Evolutionary conservation across 768 basidiomycete species (phyloP), one percentile per base, ranked within the genome.

Genomic region (Amanita rubescens): DNA sequence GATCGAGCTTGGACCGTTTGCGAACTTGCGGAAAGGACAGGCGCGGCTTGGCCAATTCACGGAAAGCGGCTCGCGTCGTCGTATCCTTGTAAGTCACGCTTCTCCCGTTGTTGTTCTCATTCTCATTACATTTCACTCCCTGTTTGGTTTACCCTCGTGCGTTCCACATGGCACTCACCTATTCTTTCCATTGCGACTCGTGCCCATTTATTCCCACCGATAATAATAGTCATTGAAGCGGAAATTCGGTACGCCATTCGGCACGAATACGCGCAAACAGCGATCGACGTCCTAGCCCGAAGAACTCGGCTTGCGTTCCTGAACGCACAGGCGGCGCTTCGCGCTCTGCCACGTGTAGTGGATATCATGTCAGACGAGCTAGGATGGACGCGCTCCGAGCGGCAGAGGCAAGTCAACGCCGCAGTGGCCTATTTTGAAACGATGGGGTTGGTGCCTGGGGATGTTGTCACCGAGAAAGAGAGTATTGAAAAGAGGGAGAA

Each of bases 1-100:
- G 94, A 96, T 68, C 87, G 94, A 49, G 94, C 95, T 0, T 98
- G 95, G 95, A 87, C 88, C 0, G 90, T 98, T 0, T 89, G 87
- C 61, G 80, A 83, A 0, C 78, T 94, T 54, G 86, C 89, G 1
- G 75, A 84, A 47, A 80, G 84, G 3, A 93, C 90, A 0, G 87
- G 87, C 25, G 75, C 77, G 51, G 75, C 73, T 10, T 94, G 89
- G 92, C 93, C 94, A n/a, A 69, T 93, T 10, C 84, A 94, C 62
- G 94, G 93, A 22, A 75, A 79, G 50, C 78, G 87, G 3, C 72
- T 99, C 19, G 76, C 73, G 27, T 69, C 80, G 2, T 75, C 78
- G 54, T 92, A 95, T 64, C 85, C 94, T 45, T 94, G 86, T 87
- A 66, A 38, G 81, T 38, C 15, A 30, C 39, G 47, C 5, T 48